phyloP scores from a whole-genome alignment of 768 basidiomycete genomes.

The Podaxis sp. region DNA sequence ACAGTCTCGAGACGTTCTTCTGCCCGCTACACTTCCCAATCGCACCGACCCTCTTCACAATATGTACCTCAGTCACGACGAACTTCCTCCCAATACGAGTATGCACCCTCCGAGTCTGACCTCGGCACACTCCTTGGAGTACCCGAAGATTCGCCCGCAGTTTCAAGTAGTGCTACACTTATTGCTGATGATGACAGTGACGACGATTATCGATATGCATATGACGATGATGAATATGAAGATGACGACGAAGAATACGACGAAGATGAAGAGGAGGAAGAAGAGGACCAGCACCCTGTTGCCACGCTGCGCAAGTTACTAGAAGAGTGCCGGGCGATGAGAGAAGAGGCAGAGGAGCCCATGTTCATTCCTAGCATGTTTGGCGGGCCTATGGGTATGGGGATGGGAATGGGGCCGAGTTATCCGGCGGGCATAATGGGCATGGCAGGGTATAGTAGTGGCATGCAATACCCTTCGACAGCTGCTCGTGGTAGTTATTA shows the following conservation, averaged over 20 bases:
- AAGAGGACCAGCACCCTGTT: slow-evolving; percentile 29
- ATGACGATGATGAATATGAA: slow-evolving; percentile 25
- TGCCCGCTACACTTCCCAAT: neutral
- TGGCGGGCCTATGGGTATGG: slow-evolving; percentile 9
- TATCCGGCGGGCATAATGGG: neutral
- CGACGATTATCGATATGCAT: slow-evolving; percentile 21
- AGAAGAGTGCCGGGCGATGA: slow-evolving; percentile 57
- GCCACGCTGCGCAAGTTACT: slow-evolving; percentile 49
- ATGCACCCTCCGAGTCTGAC: slow-evolving; percentile 12
- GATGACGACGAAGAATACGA: slow-evolving; percentile 25
- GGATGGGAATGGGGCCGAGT: slow-evolving; percentile 12
- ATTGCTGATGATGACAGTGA: slow-evolving; percentile 30
- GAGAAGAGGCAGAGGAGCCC: slow-evolving; percentile 39
- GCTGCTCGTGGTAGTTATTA: slow-evolving; percentile 4
- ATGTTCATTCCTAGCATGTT: slow-evolving; percentile 25
- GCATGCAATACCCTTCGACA: neutral
- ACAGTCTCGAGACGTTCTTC: slow-evolving; percentile 11
- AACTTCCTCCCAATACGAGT: slow-evolving; percentile 9
- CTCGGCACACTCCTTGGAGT: slow-evolving; percentile 11
- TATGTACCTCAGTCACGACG: slow-evolving; percentile 1
- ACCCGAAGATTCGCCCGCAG: slow-evolving; percentile 12
- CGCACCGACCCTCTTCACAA: slow-evolving; percentile 1
- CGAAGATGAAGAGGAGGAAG: slow-evolving; percentile 32
- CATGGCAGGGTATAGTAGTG: neutral
- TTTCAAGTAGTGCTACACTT: slow-evolving; percentile 11